A percentile compares a stretch with the other conserved stretches of the same genome.
Evolutionary conservation across 345 rosid genomes (phyloP).

Genomic region (Eucalyptus virginea): DNA sequence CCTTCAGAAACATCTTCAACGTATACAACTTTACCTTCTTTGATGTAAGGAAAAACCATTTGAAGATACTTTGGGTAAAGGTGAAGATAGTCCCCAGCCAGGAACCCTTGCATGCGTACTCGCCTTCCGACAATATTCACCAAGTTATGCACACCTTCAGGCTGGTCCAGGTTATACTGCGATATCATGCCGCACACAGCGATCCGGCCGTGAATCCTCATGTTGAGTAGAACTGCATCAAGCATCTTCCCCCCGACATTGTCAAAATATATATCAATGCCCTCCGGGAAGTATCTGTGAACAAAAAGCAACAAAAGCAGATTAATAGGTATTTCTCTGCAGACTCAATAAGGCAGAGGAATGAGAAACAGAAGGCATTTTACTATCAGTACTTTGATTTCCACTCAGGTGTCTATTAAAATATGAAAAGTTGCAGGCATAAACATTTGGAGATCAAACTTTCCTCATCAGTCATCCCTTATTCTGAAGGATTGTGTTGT

Average conservation of each 20-base stretch:
- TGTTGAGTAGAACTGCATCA: slow-evolving; percentile 9
- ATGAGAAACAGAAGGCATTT: not conserved
- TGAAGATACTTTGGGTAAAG: slow-evolving; percentile 7
- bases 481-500: not conserved
- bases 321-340: not conserved
- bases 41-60: slow-evolving; percentile 6
- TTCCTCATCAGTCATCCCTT: not conserved
- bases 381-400: not conserved
- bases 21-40: slow-evolving; percentile 7
- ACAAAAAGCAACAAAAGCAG: not conserved
- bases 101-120: slow-evolving; percentile 18
- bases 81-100: not conserved
- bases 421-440: not conserved
- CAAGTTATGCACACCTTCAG: slow-evolving; percentile 15
- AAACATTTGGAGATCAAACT: not conserved
- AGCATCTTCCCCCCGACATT: slow-evolving; percentile 20
- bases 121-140: not conserved
- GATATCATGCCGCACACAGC: slow-evolving; percentile 12
- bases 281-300: not conserved
- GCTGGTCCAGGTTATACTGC: slow-evolving; percentile 9
- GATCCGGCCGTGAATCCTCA: slow-evolving; percentile 10
- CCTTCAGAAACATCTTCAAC: slow-evolving; percentile 18
- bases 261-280: slow-evolving; percentile 15
- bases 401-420: not conserved
- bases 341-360: not conserved